Percentiles rank a stretch among this genome's conserved stretches.
These are phyloP conservation scores for Ogataea neopini DNA, from an alignment of 805 yeast genomes.

Conservation along the genomic window DNA sequence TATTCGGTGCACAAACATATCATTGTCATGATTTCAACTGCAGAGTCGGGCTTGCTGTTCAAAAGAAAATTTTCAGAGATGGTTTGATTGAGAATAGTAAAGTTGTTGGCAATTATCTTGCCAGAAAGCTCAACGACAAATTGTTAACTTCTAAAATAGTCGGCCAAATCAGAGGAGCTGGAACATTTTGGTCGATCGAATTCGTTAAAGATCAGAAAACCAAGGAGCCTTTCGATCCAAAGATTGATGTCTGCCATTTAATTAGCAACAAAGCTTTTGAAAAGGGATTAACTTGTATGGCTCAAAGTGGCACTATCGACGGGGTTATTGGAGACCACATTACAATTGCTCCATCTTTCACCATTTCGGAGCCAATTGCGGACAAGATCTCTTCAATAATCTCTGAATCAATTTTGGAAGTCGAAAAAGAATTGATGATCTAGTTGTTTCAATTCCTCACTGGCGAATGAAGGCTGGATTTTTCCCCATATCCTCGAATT, in stretches of 20 bases:
- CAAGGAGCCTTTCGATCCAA: constrained; percentile 42
- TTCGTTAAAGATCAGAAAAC: constrained; percentile 45
- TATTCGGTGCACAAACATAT: constrained; percentile 54
- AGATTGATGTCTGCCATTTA: constrained; percentile 33
- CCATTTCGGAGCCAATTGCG: constrained; percentile 38
- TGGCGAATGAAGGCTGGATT: no score
- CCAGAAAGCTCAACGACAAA: constrained; percentile 35
- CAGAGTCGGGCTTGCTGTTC: constrained; percentile 48
- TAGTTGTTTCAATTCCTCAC: no score
- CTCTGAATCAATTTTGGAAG: constrained; percentile 10
- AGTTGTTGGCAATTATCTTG: constrained; percentile 45
- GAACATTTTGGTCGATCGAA: constrained; percentile 54
- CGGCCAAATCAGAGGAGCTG: constrained; percentile 52
- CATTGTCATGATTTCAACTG: constrained; percentile 50
- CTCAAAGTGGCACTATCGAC: constrained; percentile 41
- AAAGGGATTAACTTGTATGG: constrained; percentile 45
- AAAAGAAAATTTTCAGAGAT: constrained; percentile 39
- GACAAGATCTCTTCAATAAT: constrained; percentile 26
- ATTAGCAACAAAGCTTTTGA: constrained; percentile 38
- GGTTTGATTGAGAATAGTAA: constrained; percentile 42
- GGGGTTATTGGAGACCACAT: constrained; percentile 46
- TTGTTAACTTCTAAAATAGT: constrained; percentile 33
- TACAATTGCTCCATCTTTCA: constrained; percentile 47
- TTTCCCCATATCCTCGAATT: no score
- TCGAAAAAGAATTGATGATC: background rate